Conservation (phyloP, 257 asterid species). For the Lantana camara region DNA sequence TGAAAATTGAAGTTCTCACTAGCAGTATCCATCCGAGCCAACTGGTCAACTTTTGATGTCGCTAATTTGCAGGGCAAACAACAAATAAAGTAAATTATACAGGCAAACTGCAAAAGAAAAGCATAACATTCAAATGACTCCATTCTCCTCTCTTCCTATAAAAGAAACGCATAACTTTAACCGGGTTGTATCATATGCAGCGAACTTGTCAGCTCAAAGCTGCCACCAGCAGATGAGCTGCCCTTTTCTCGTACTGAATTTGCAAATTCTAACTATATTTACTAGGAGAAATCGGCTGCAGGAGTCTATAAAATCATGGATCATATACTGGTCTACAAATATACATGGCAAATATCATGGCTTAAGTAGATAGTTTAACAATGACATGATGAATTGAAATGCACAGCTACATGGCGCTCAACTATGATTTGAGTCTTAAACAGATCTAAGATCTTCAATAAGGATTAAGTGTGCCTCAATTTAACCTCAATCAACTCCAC, state of each 20-base stretch:
- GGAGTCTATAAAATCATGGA: background rate
- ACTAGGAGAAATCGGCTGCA: background rate
- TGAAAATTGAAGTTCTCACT: slow-evolving; percentile 57
- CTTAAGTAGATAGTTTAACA: background rate
- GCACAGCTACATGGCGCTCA: slow-evolving; percentile 9
- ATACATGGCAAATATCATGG: too few relatives aligned
- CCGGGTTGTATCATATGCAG: background rate
- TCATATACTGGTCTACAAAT: background rate
- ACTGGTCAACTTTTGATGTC: slow-evolving; percentile 65
- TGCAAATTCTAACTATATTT: background rate
- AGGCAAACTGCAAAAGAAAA: slow-evolving; percentile 13
- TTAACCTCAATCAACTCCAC: background rate
- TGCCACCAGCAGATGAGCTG: background rate
- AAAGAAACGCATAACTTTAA: slow-evolving; percentile 10
- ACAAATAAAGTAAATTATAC: slow-evolving; percentile 13
- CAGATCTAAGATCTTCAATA: background rate
- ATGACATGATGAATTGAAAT: background rate
- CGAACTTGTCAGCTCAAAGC: slow-evolving; percentile 6
- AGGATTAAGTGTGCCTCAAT: slow-evolving; percentile 9
- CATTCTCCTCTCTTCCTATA: slow-evolving; percentile 1
- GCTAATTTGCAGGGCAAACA: slow-evolving; percentile 47
- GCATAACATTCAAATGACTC: background rate
- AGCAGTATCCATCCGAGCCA: slow-evolving; percentile 40
- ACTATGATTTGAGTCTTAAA: slow-evolving; percentile 6
- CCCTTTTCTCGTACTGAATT: background rate